Percentiles rank a stretch among this genome's conserved stretches.
Evolutionary conservation across 495 filamentous ascomycete species (phyloP).

Genomic region (Tuber brumale): DNA sequence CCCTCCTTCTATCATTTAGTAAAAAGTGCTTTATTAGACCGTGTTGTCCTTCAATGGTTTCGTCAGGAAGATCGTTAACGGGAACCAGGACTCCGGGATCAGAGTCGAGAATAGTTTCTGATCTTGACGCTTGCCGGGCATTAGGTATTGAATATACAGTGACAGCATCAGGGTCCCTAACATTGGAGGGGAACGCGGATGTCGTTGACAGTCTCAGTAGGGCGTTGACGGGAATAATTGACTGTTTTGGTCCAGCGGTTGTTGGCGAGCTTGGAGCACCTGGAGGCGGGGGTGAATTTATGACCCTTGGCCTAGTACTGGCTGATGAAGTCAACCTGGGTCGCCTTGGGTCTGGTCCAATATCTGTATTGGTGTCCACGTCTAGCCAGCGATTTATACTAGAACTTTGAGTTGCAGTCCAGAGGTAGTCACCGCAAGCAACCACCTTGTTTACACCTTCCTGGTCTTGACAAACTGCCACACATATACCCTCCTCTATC

Average conservation of each 20-base stretch:
- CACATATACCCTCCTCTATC: constrained; percentile 81
- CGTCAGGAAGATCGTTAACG: constrained; percentile 66
- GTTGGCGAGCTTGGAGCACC: constrained; percentile 34
- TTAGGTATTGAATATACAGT: constrained; percentile 49
- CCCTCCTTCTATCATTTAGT: constrained; percentile 81
- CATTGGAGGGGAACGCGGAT: constrained; percentile 58
- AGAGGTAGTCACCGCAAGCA: constrained; percentile 71
- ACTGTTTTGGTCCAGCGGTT: constrained; percentile 41
- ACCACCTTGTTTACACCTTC: constrained; percentile 76
- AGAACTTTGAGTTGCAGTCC: constrained; percentile 89
- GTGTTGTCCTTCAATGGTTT: constrained; percentile 90
- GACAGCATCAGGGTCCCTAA: constrained; percentile 50
- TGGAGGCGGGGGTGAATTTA: constrained; percentile 44
- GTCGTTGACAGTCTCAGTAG: constrained; percentile 77
- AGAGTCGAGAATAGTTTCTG: constrained; percentile 57
- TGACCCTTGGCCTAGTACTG: constrained; percentile 39
- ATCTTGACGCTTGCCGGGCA: constrained; percentile 49
- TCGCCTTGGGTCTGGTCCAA: constrained; percentile 40
- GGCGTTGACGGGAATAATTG: constrained; percentile 67
- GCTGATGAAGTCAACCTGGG: constrained; percentile 35
- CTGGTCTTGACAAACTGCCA: constrained; percentile 85
- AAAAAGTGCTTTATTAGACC: constrained; percentile 89
- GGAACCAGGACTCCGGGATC: constrained; percentile 56
- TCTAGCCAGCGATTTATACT: constrained; percentile 93
- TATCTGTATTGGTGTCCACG: constrained; percentile 64